Percentiles rank a stretch among this genome's conserved stretches.
phyloP scores from a whole-genome alignment of 2,329 filamentous ascomycete genomes.

The Botrytis fragariae region DNA sequence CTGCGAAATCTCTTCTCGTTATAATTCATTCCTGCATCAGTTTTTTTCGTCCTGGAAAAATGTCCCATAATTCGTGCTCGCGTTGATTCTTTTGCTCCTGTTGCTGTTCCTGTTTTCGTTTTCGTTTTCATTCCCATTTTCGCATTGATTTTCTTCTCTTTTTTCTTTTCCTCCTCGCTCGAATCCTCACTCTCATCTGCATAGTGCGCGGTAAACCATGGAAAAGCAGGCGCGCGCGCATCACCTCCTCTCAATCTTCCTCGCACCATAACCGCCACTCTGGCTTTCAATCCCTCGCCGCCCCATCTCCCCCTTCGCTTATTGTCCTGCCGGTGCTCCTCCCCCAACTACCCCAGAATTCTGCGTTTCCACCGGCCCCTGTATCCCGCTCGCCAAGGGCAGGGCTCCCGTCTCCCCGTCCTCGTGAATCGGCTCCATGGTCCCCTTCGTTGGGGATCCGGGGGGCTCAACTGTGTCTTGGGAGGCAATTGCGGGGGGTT shows the following conservation, averaged over 20 bases:
- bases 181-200: neutral
- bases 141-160: neutral
- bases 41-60: neutral
- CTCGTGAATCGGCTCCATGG: conserved; percentile 12
- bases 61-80: neutral
- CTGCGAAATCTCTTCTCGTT: neutral
- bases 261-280: neutral
- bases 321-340: neutral
- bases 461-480: neutral
- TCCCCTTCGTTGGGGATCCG: neutral
- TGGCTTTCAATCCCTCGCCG: neutral
- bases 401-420: neutral
- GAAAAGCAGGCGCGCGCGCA: neutral
- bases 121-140: neutral
- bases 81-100: neutral
- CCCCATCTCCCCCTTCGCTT: neutral
- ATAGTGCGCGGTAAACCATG: neutral
- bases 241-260: conserved; percentile 2
- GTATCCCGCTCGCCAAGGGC: neutral
- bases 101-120: neutral
- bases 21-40: neutral
- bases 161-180: neutral
- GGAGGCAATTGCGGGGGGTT: neutral
- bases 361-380: neutral
- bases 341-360: neutral